Evolutionary conservation across 2,329 filamentous ascomycete species (phyloP).

Genomic region (Aspergillus caelatus): DNA sequence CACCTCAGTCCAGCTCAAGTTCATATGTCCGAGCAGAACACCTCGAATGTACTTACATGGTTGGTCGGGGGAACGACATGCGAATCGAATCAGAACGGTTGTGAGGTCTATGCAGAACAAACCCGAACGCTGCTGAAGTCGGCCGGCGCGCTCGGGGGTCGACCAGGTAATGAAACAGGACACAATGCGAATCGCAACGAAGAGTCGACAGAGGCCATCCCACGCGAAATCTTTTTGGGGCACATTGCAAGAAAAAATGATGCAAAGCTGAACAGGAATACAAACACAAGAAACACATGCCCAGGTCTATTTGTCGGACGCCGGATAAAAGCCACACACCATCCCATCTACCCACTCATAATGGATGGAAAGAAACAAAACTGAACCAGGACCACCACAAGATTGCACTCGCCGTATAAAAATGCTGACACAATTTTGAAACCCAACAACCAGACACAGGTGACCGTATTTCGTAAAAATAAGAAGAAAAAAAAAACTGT

Average conservation of each 20-base stretch:
- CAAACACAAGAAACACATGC: slow-evolving; percentile 36
- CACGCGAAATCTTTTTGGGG: slow-evolving; percentile 27
- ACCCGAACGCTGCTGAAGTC: slow-evolving; percentile 15
- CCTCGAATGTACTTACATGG: slow-evolving; percentile 26
- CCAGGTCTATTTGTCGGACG: slow-evolving; percentile 47
- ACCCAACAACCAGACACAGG: slow-evolving; percentile 16
- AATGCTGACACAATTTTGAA: slow-evolving; percentile 29
- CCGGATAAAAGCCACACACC: slow-evolving; percentile 39
- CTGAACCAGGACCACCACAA: slow-evolving; percentile 31
- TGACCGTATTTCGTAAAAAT: slow-evolving; percentile 14
- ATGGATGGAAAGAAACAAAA: slow-evolving; percentile 32
- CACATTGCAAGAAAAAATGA: slow-evolving; percentile 19
- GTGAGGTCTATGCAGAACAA: slow-evolving; percentile 23
- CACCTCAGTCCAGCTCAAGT: slow-evolving; percentile 18
- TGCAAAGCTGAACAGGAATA: slow-evolving; percentile 24
- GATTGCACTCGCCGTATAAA: slow-evolving; percentile 34
- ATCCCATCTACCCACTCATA: slow-evolving; percentile 39
- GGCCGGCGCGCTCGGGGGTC: slow-evolving; percentile 16
- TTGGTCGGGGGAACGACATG: slow-evolving; percentile 21
- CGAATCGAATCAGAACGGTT: slow-evolving; percentile 2
- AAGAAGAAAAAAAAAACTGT: neutral
- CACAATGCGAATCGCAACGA: slow-evolving; percentile 19
- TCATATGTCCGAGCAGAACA: slow-evolving; percentile 24
- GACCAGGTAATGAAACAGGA: slow-evolving; percentile 10
- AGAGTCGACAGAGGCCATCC: slow-evolving; percentile 27